Conservation (phyloP, 2,329 filamentous ascomycete genomes). For the Biscogniauxia sp. region DNA sequence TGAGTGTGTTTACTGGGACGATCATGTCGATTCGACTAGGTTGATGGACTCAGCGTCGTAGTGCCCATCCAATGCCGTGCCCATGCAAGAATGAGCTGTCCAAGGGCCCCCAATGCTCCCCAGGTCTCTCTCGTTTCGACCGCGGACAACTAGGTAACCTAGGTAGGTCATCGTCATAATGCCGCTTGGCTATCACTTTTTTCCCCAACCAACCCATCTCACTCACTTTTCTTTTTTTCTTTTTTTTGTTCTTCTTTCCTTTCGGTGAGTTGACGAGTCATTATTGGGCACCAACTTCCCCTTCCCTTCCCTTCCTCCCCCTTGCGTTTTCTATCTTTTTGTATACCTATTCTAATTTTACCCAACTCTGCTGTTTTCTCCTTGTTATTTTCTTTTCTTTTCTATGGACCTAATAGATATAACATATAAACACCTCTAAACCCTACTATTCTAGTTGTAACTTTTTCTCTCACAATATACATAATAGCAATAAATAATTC, state of each 20-base stretch:
- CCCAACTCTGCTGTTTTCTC: too few relatives aligned
- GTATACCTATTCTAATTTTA: background rate
- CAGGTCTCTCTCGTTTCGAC: background rate
- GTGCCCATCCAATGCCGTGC: background rate
- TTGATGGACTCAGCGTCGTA: background rate
- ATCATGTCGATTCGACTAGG: background rate
- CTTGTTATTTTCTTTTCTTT: too few relatives aligned
- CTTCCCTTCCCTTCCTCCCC: too few relatives aligned
- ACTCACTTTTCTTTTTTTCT: background rate
- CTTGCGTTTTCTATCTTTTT: background rate
- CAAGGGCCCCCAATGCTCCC: constrained; percentile 5
- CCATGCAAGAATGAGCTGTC: constrained; percentile 6
- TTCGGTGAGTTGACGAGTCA: background rate
- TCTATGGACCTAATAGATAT: background rate
- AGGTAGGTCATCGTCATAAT: background rate
- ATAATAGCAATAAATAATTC: too few relatives aligned
- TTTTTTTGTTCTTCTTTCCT: background rate
- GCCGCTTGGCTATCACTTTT: background rate
- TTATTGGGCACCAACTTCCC: background rate
- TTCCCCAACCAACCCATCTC: background rate
- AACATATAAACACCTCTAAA: background rate
- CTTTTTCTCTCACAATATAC: background rate
- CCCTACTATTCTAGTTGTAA: background rate
- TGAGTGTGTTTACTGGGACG: background rate
- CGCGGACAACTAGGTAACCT: background rate